Evolutionary conservation across 192 early-diverging fungal species (phyloP), one percentile per base, ranked within the genome.

Genomic region (Linnemannia elongata): DNA sequence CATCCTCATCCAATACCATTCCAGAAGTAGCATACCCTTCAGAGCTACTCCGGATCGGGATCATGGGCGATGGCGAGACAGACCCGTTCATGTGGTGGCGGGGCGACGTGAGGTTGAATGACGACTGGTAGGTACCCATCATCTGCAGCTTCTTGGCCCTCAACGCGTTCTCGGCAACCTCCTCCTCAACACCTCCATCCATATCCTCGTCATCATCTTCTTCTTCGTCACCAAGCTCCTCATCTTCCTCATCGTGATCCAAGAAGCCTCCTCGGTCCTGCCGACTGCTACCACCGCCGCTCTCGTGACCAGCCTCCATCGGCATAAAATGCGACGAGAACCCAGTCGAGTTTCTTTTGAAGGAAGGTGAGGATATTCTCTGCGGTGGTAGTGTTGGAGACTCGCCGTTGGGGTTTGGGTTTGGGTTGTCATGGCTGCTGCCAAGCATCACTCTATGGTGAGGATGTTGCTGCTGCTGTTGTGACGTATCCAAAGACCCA

Each of bases 401-500:
- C 45, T 87, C 85, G 38, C 85, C 85, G 35, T 87, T 87, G 0
- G 85, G 85, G 54, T 81, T 87, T 1, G 68, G 85, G 22, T 87
- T 87, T 0, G 76, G 72, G 7, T 75, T 76, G 22, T 87, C 76
- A 36, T 78, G 76, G 35, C 76, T 47, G 36, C 44, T 74, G 20
- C 70, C 75, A 1, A 69, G 55, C 55, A 77, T 27, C 4, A 69
- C 35, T 6, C 42, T 35, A 1, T 72, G 42, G 15, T 74, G 73
- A 36, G 52, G 41, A 72, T 79, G 44, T 15, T 68, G 57, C 41
- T 38, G 49, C 33, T 17, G 55, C 41, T 69, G 60, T 15, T 66
- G 60, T 33, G 60, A 33, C 9, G 35, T 33, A 33, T 66, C 60
- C 30, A 30, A 20, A 18, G 45, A 49, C 30, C 45, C 72, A 18